Evolutionary conservation across 257 asterid genomes (phyloP).

Genomic region (Vinca minor): DNA sequence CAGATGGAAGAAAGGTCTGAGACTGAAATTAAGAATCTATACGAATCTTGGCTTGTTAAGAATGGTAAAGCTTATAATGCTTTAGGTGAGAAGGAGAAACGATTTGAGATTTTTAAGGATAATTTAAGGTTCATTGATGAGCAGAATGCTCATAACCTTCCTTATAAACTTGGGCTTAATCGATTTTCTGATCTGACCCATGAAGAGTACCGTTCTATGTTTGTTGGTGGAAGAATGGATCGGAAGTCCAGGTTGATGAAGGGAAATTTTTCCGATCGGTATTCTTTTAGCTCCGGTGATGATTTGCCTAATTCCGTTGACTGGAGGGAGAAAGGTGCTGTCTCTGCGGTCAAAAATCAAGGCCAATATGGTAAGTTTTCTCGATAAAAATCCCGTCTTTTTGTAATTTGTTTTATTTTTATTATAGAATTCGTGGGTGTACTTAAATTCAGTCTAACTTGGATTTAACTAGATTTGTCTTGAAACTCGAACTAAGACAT

Average conservation of each 20-base stretch:
- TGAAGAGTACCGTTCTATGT: constrained; percentile 56
- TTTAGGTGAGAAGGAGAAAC: constrained; percentile 57
- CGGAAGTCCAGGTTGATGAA: constrained; percentile 24
- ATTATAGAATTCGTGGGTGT: too few relatives aligned
- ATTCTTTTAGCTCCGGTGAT: constrained; percentile 47
- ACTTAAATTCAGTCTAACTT: too few relatives aligned
- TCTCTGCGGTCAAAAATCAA: constrained; percentile 77
- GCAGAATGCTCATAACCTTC: constrained; percentile 44
- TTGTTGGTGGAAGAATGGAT: constrained; percentile 45
- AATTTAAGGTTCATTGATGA: constrained; percentile 51
- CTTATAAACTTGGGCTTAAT: constrained; percentile 60
- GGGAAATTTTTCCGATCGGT: constrained; percentile 34
- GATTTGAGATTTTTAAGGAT: constrained; percentile 68
- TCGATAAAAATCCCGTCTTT: neutral
- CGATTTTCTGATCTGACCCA: constrained; percentile 75
- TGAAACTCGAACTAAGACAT: too few relatives aligned
- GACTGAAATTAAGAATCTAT: constrained; percentile 28
- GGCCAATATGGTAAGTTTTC: constrained; percentile 70
- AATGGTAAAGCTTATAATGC: constrained; percentile 62
- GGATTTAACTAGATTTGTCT: too few relatives aligned
- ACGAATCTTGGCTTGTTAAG: constrained; percentile 71
- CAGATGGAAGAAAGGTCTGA: constrained; percentile 16
- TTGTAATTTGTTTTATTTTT: neutral
- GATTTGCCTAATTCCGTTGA: constrained; percentile 57
- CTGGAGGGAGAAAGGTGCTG: constrained; percentile 87